These are phyloP conservation scores for Gnomoniopsis smithogilvyi DNA, from an alignment of 2,329 filamentous ascomycete genomes.

Conservation along the genomic window DNA sequence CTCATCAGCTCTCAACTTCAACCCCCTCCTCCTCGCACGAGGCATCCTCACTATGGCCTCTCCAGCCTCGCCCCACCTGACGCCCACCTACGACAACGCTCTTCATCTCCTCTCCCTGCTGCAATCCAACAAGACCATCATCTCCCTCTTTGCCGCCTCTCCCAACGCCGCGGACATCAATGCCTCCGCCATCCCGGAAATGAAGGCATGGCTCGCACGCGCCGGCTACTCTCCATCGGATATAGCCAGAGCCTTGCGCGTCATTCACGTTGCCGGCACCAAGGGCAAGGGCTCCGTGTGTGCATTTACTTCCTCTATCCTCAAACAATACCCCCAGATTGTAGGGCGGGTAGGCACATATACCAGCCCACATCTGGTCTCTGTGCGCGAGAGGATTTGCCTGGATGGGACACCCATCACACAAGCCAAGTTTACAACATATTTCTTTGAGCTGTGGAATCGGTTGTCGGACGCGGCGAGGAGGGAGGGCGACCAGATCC, in stretches of 20 bases:
- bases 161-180: slow-evolving; percentile 58
- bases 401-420: slow-evolving; percentile 71
- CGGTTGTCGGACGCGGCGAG: slow-evolving; percentile 41
- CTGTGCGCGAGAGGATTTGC: slow-evolving; percentile 79
- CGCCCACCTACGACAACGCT: slow-evolving; percentile 59
- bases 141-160: slow-evolving; percentile 41
- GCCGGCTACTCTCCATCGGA: slow-evolving; percentile 72
- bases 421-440: slow-evolving; percentile 65
- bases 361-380: slow-evolving; percentile 81
- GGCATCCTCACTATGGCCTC: slow-evolving; percentile 11
- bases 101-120: slow-evolving; percentile 72
- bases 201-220: slow-evolving; percentile 71
- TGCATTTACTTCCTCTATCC: slow-evolving; percentile 76
- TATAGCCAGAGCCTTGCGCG: too few relatives aligned
- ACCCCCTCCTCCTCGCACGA: too few relatives aligned
- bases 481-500: slow-evolving; percentile 32
- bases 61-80: slow-evolving; percentile 20
- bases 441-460: slow-evolving; percentile 86
- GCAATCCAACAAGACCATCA: slow-evolving; percentile 73
- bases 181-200: slow-evolving; percentile 73
- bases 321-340: slow-evolving; percentile 43
- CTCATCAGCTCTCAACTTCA: too few relatives aligned
- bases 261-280: slow-evolving; percentile 85
- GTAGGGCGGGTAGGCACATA: slow-evolving; percentile 68
- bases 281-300: slow-evolving; percentile 93